Base-by-base conservation (phyloP, 106 monocot species). In the Gastrodia elata region DNA sequence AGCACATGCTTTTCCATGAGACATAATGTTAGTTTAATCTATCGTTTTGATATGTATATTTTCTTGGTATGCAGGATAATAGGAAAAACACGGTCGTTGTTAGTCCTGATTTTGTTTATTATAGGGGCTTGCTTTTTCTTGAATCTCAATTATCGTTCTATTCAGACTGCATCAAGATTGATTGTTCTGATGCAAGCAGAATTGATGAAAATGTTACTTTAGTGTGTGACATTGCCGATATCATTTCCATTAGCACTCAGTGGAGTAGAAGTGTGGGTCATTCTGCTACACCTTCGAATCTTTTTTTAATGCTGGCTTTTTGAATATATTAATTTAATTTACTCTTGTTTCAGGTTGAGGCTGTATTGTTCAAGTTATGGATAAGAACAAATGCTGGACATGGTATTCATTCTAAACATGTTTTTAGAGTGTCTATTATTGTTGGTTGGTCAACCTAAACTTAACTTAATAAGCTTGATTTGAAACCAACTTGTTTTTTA, bases 211-310 rank as follows among this genome's bases (percentile, higher is more conserved):
- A 40, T 22, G 22, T 69, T 9, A 10, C 13, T 40, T 40, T 69
- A 69, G 69, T 16, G 24, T 40, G 25, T 69, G 69, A 69, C 40
- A 69, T 69, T 40, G 38, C 69, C 15, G 69, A 41, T 69, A 40
- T 69, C 22, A 69, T 69, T 10, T 13, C 40, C 24, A 69, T 69
- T 69, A 11, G 39, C 11, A 40, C 40, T 69, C 69, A 41, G 25
- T 39, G 69, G 69, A 69, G 69, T 69, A 40, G 39, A 69, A 69
- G 69, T 69, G 69, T 69, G 40, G 69, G 69, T 69, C 24, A 9
- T 69, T 24, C 10, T 40, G 26, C 2, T 41, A 13, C 35, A 6
- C 0, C 30, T 38, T 38, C 38, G 35, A 64, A 68, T 68, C 9
- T 26, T 61, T 69, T 38, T 37, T 69, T 24, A 52, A 22, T n/a